Conservation (phyloP, 2,329 filamentous ascomycete genomes). For the Cladophialophora chaetospira region DNA sequence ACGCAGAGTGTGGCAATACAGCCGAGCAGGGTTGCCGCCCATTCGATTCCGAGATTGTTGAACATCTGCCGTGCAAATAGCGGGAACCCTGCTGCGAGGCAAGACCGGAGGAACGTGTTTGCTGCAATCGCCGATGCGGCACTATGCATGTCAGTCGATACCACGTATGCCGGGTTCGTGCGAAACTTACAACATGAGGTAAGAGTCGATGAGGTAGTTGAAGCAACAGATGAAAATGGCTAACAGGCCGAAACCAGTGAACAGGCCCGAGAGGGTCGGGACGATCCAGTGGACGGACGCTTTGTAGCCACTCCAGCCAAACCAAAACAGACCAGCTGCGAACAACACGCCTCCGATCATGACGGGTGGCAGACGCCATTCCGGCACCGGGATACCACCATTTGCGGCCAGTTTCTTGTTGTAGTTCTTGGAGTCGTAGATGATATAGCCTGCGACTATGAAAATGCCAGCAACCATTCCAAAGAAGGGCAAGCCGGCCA, state of each 20-base stretch:
- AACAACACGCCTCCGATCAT: slow-evolving; percentile 56
- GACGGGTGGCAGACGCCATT: slow-evolving; percentile 59
- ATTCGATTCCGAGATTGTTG: slow-evolving; percentile 52
- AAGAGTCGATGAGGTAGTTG: slow-evolving; percentile 63
- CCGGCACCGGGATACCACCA: slow-evolving; percentile 58
- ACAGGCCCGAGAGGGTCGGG: slow-evolving; percentile 50
- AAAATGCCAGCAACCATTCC: slow-evolving; percentile 77
- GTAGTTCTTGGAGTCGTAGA: slow-evolving; percentile 67
- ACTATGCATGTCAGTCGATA: slow-evolving; percentile 33
- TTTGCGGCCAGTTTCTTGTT: slow-evolving; percentile 68
- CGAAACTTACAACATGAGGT: slow-evolving; percentile 53
- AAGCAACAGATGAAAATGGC: slow-evolving; percentile 60
- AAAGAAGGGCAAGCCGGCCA: slow-evolving; percentile 78
- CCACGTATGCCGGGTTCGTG: not conserved
- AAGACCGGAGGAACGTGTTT: slow-evolving; percentile 52
- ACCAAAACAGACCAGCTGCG: slow-evolving; percentile 71
- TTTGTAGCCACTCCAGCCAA: slow-evolving; percentile 68
- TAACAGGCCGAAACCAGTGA: slow-evolving; percentile 60
- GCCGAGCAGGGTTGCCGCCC: slow-evolving; percentile 42
- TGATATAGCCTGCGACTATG: slow-evolving; percentile 65
- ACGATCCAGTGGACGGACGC: slow-evolving; percentile 44
- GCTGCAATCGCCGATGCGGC: slow-evolving; percentile 54
- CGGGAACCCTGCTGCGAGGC: slow-evolving; percentile 48
- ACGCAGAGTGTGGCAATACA: slow-evolving; percentile 40
- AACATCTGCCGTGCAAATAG: slow-evolving; percentile 61